Base-by-base conservation (phyloP, 2,329 filamentous ascomycete species). In the Paraphoma sp. region DNA sequence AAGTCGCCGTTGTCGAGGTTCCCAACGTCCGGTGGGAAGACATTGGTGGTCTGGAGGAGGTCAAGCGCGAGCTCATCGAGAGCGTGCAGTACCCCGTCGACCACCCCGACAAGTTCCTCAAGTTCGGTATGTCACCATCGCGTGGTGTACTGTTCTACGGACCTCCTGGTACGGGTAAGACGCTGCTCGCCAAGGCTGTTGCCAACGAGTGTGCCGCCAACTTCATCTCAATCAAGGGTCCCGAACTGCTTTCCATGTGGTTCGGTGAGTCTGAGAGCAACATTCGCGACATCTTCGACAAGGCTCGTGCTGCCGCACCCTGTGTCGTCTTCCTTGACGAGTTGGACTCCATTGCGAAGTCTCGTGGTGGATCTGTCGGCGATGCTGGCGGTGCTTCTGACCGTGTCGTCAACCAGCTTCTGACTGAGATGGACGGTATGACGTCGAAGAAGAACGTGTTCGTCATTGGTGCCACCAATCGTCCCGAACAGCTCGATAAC, bases 381-480 rank as follows among this genome's bases (percentile, higher is more conserved):
- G 95, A 99, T 83, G 95, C 95, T 72, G 95, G 95, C 65, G 95
- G 95, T 86, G 95, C 95, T 64, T 98, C 94, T 45, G 96, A 99
- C 82, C 95, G 96, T 89, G 95, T 99, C 70, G 95, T 99, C 80
- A 99, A 99, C 85, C 96, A 99, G 85, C 93, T 99, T 77, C 84
- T 99, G 75, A 99, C 95, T 67, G 92, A 98, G 87, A 97, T 98
- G 94, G 94, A 98, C 69, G 94, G 94, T 72, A 98, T 98, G 94
- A 98, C 94, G 45, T 97, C 94, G 40, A 99, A 99, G 91, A 99
- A 99, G 91, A 99, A 99, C 78, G 95, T 99, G 64, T 99, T 99
- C 81, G 95, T 99, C 65, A 99, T 99, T 71, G 95, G 95, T 78
- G 95, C 95, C 45, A 99, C 95, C 80, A 99, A 99, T 85, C 87